phyloP scores from a whole-genome alignment of 371 early-diverging fungal species.

The Mucor piriformis region DNA sequence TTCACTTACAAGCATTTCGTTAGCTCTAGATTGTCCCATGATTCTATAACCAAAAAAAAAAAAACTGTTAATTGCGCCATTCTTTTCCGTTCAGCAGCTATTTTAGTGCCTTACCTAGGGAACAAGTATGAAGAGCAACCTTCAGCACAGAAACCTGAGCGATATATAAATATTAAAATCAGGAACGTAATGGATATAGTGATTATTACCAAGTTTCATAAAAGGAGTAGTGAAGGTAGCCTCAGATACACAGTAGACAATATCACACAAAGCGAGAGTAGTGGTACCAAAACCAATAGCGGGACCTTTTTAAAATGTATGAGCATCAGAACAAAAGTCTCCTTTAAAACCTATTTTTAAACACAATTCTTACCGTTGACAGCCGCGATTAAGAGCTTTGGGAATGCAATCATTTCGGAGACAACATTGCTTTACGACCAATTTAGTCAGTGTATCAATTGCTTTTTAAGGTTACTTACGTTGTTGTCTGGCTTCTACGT shows the following conservation, averaged over 20 bases:
- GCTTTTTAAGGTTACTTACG: constrained; percentile 9
- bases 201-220: constrained; percentile 58
- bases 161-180: background rate
- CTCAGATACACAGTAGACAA: constrained; percentile 63
- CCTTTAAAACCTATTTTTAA: background rate
- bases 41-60: constrained; percentile 26
- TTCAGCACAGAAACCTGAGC: constrained; percentile 65
- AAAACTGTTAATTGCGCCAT: background rate
- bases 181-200: background rate
- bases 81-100: background rate
- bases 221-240: constrained; percentile 70
- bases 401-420: constrained; percentile 63
- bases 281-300: constrained; percentile 77
- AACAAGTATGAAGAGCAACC: constrained; percentile 67
- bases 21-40: constrained; percentile 66
- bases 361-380: constrained; percentile 59
- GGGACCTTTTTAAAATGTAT: constrained; percentile 47
- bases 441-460: background rate
- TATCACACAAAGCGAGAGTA: constrained; percentile 69
- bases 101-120: constrained; percentile 35
- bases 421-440: constrained; percentile 47
- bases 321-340: background rate
- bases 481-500: constrained; percentile 26
- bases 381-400: constrained; percentile 72
- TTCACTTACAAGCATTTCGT: constrained; percentile 56